Base-by-base conservation (phyloP, 2,329 filamentous ascomycete species). In the Davidsoniella eucalypti region DNA sequence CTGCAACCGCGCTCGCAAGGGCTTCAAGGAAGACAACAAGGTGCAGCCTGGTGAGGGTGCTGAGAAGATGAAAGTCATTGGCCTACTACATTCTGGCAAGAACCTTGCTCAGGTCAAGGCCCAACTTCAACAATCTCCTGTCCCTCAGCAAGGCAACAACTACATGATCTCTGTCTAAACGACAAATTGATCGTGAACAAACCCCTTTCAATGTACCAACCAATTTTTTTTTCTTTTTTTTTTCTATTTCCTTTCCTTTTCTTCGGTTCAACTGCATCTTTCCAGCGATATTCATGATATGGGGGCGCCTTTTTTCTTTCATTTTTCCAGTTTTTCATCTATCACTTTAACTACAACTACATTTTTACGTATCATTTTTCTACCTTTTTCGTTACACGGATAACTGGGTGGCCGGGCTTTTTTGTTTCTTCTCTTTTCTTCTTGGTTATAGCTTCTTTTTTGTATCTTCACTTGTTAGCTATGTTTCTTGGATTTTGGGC, bases 31-130 rank as follows among this genome's bases (percentile, higher is more conserved):
- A 3, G 73, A 75, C 57, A 77, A 81, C 57, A 80, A 78, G 58
- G 78, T 84, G 49, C 74, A 80, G 59, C 86, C 85, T 38, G 92
- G 92, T 50, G 84, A 86, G 62, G 92, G 92, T 51, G 87, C 86
- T 36, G 84, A 95, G 69, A 79, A 88, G 56, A 98, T 98, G 92
- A 65, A 63, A 56, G 67, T 68, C 65, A 75, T 98, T 53, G 92
- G 90, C 49, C 73, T 96, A 51, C 78, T 90, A 61, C 85, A 92
- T 73, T 87, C 86, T 53, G 86, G 86, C 61, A 87, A 85, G 66
- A 69, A 71, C 50, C 84, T 80, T 59, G 77, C 48, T 9, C 48
- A 54, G 44, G 47, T 53, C 17, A 53, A 53, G 51, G 44, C 47
- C 25, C 47, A 53, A 23, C 47, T 53, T 21, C 47, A 53, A 25